Evolutionary conservation across 352 stramenopile species (phyloP), one percentile per base, ranked within the genome.

Genomic region (Pythium dissimile): DNA sequence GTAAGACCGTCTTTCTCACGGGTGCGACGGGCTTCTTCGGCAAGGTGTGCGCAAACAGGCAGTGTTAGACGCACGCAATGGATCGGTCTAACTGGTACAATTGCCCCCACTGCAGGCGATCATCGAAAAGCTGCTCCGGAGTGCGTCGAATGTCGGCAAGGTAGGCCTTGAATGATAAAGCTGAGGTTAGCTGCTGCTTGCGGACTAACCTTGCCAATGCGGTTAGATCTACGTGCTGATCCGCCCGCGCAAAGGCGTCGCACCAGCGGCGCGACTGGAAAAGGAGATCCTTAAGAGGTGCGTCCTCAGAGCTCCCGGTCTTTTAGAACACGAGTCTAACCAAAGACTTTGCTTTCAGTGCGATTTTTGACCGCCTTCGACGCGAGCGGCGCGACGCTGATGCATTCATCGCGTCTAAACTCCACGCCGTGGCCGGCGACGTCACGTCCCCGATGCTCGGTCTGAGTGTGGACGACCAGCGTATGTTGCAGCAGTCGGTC

Each of bases 11-110:
- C 51, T 91, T 96, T 57, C 56, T 96, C 59, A 94, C 86, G n/a
- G 86, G 86, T 44, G 86, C 70, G 55, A 96, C 85, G 42, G 85
- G 86, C 61, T 96, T 96, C 64, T 69, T 94, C 32, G 86, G 77
- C 56, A 95, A 95, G 66, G 85, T 88, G 58, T 52, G n/a, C 11
- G 61, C 10, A n/a, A n/a, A n/a, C n/a, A n/a, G n/a, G n/a, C n/a
- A n/a, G n/a, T n/a, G n/a, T n/a, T n/a, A n/a, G 44, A 18, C 54
- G 66, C 15, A 63, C 30, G 21, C n/a, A n/a, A n/a, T n/a, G n/a
- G n/a, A n/a, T n/a, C 15, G 27, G 21, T 53, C n/a, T 52, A 45
- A 41, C 21, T 27, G n/a, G n/a, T n/a, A 26, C 1, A 12, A 16
- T 9, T 23, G 39, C 24, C 13, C 2, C 42, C 26, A 30, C 9